Evolutionary conservation across 163 green algal genomes (phyloP).

Genomic region (Scenedesmus sp.): DNA sequence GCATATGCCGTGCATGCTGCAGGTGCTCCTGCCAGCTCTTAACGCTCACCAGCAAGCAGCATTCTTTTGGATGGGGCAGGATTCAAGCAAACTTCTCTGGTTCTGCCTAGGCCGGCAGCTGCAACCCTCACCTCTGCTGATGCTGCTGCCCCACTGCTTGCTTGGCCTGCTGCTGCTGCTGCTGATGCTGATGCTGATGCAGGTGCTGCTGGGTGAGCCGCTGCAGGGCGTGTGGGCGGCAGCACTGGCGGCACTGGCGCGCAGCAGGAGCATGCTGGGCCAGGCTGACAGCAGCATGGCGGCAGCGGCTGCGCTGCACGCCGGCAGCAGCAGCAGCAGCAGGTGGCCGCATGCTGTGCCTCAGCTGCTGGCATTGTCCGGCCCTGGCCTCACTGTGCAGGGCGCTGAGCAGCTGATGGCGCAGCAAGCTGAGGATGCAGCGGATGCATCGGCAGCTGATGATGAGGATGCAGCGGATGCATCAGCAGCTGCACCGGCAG

Average conservation of each 20-base stretch:
- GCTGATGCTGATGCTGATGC: not conserved
- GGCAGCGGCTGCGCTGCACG: not conserved
- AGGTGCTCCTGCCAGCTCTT: no score
- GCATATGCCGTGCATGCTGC: not conserved
- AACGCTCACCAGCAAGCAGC: not conserved
- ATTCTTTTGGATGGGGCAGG: not conserved
- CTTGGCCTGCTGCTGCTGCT: not conserved
- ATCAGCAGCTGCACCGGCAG: not conserved
- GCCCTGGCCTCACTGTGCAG: conserved; percentile 4
- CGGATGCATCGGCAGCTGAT: not conserved
- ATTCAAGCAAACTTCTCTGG: not conserved
- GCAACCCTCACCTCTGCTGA: not conserved
- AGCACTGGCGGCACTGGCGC: not conserved
- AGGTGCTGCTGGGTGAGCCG: not conserved
- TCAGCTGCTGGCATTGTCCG: not conserved
- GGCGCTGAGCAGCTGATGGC: not conserved
- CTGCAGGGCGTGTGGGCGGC: not conserved
- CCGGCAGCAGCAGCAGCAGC: conserved; percentile 1
- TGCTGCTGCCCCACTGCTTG: not conserved
- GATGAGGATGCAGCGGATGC: not conserved
- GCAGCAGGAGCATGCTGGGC: not conserved
- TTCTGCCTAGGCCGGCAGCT: not conserved
- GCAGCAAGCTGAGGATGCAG: not conserved
- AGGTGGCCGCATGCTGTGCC: not conserved
- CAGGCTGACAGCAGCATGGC: not conserved